Conservation (phyloP, 2,329 filamentous ascomycete genomes). For the Penicillium sp. region DNA sequence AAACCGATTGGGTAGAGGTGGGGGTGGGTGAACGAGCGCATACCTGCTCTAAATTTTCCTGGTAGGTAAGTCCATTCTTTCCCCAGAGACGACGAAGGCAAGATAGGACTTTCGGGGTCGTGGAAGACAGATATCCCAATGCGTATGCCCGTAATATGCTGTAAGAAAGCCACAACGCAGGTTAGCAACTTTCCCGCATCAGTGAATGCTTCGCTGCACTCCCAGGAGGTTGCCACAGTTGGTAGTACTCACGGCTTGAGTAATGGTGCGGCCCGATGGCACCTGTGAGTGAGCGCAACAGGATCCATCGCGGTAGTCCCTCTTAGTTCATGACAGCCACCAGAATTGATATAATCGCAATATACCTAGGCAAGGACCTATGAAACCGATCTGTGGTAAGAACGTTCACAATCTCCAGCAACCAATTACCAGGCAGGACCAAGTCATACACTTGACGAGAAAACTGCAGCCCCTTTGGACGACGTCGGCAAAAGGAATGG, state of each 20-base stretch:
- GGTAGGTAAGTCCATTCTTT: slow-evolving; percentile 34
- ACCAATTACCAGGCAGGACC: slow-evolving; percentile 5
- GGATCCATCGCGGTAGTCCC: slow-evolving; percentile 33
- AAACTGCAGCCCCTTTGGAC: not conserved
- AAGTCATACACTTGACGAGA: slow-evolving; percentile 10
- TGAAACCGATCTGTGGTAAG: slow-evolving; percentile 4
- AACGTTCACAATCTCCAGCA: not conserved
- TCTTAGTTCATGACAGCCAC: slow-evolving; percentile 32
- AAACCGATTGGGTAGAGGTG: not conserved
- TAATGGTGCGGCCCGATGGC: slow-evolving; percentile 30
- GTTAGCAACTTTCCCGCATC: slow-evolving; percentile 12
- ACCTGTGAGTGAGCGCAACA: slow-evolving; percentile 27
- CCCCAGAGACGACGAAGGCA: slow-evolving; percentile 41
- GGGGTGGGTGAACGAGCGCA: slow-evolving; percentile 19
- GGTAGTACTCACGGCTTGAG: slow-evolving; percentile 42
- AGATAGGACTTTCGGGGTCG: slow-evolving; percentile 51
- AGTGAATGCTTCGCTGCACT: not conserved
- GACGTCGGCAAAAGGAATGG: not conserved
- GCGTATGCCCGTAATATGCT: slow-evolving; percentile 54
- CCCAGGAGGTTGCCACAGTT: slow-evolving; percentile 2
- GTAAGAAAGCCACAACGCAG: slow-evolving; percentile 12
- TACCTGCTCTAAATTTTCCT: slow-evolving; percentile 45
- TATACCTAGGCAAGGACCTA: not conserved
- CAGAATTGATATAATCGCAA: slow-evolving; percentile 7
- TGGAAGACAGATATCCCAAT: slow-evolving; percentile 54